Evolutionary conservation across 2,329 filamentous ascomycete species (phyloP), one percentile per base, ranked within the genome.

Genomic region (Curvularia eragrostidis): DNA sequence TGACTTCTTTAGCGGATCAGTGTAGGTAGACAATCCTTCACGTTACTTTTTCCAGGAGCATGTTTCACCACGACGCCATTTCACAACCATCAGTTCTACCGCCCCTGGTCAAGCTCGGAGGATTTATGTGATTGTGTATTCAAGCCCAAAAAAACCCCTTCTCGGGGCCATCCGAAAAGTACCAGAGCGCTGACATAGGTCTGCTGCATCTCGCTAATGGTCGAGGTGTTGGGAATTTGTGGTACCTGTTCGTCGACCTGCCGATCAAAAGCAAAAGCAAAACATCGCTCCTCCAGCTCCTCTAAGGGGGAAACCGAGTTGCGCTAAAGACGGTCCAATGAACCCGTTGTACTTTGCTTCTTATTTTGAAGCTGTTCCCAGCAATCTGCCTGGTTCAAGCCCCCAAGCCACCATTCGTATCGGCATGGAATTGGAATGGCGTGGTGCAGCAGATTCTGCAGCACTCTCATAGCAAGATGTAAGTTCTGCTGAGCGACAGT

Each of bases 191-290:
- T 49, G n/a, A 30, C n/a, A n/a, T 24, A 28, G n/a, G 7, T 9
- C 38, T 54, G 36, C 34, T 54, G 32, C 30, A 38, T 44, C 38
- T 24, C 23, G 55, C 38, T 44, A 44, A 32, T 34, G 36, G 19
- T 36, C 26, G 38, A 44, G 44, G 44, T 51, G 50, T 44, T 54
- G 44, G 24, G 28, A 24, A 39, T 44, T 39, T 38, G 50, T 13
- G 41, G 39, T 26, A 43, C 42, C 54, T 36, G 49, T 48, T 53
- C 49, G 49, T 38, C 32, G 49, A 34, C 42, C 44, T 34, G 44
- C 30, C 42, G 38, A 57, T 57, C 50, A 39, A 39, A 30, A 52
- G n/a, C 8, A 57, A 57, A 57, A 57, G 42, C 55, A 57, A 57
- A 26, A 23, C 3, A 15, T 13, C 21, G 43, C n/a, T 36, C 15